Percentiles rank a stretch among this genome's conserved stretches.
phyloP scores from a whole-genome alignment of 176 grass and related monocot species.

The Tillandsia fasciculata region DNA sequence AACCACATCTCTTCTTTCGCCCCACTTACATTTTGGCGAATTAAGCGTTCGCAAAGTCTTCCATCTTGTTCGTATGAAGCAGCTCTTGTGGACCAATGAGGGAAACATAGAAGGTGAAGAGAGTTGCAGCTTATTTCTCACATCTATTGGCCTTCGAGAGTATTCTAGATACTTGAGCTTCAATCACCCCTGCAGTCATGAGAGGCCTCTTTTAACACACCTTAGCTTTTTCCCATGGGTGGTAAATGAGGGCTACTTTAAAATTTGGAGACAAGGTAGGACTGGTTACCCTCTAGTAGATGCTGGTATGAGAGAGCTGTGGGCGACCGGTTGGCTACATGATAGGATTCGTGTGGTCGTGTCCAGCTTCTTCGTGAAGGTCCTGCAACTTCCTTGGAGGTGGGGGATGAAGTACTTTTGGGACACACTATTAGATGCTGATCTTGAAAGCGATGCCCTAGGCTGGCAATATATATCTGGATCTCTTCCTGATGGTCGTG shows the following conservation, averaged over 20 bases:
- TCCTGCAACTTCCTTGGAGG: slow-evolving; percentile 87
- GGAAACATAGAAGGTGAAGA: slow-evolving; percentile 65
- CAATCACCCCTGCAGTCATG: slow-evolving; percentile 88
- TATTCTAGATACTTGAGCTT: slow-evolving; percentile 87
- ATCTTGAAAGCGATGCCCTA: slow-evolving; percentile 96
- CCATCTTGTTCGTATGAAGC: slow-evolving; percentile 88
- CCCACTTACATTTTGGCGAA: slow-evolving; percentile 83
- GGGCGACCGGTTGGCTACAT: slow-evolving; percentile 95
- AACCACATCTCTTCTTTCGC: slow-evolving; percentile 80
- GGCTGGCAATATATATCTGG: slow-evolving; percentile 98
- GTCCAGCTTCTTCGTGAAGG: slow-evolving; percentile 92
- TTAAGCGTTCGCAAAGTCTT: slow-evolving; percentile 97
- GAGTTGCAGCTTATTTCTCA: slow-evolving; percentile 78
- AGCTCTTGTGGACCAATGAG: slow-evolving; percentile 81
- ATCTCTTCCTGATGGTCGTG: slow-evolving; percentile 76
- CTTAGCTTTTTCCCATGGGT: slow-evolving; percentile 92
- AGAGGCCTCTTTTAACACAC: slow-evolving; percentile 70
- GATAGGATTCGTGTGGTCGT: slow-evolving; percentile 93
- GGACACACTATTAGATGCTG: slow-evolving; percentile 94
- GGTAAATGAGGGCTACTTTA: slow-evolving; percentile 61
- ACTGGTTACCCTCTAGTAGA: slow-evolving; percentile 95
- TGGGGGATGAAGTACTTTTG: slow-evolving; percentile 99
- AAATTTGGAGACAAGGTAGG: slow-evolving; percentile 84
- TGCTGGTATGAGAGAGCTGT: slow-evolving; percentile 93
- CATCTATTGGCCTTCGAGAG: slow-evolving; percentile 76